Percentiles rank a stretch among this genome's conserved stretches.
Evolutionary conservation across 2,329 filamentous ascomycete species (phyloP).

Genomic region (Fusarium circinatum): DNA sequence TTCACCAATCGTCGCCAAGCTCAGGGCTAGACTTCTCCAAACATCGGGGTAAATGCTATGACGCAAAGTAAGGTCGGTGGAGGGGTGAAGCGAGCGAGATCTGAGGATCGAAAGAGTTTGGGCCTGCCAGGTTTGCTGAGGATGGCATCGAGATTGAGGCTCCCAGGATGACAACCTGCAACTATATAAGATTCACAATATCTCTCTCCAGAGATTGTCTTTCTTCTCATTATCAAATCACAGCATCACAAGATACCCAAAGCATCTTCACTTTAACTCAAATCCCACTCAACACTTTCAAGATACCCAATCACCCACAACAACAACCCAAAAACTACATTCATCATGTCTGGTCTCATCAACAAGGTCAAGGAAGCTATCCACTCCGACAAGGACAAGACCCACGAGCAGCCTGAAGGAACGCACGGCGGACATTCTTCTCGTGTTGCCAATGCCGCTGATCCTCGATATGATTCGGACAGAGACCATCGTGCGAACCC

Average conservation of each 20-base stretch:
- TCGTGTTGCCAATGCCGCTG: slow-evolving; percentile 55
- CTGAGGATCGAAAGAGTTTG: slow-evolving; percentile 7
- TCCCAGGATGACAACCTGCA: background rate
- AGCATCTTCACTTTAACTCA: slow-evolving; percentile 16
- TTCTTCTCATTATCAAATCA: slow-evolving; percentile 25
- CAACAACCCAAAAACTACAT: slow-evolving; percentile 11
- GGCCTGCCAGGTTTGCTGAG: slow-evolving; percentile 15
- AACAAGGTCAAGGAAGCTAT: slow-evolving; percentile 70
- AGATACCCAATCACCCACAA: slow-evolving; percentile 23
- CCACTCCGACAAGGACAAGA: slow-evolving; percentile 58
- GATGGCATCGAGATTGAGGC: slow-evolving; percentile 29
- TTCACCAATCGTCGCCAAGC: slow-evolving; percentile 22
- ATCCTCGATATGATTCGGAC: slow-evolving; percentile 66
- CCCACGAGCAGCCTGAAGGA: slow-evolving; percentile 33
- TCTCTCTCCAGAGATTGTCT: background rate
- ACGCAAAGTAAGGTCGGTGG: slow-evolving; percentile 40
- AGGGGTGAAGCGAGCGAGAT: background rate
- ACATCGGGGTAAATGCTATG: slow-evolving; percentile 36
- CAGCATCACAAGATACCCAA: slow-evolving; percentile 35
- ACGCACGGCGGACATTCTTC: slow-evolving; percentile 11
- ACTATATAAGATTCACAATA: slow-evolving; percentile 39
- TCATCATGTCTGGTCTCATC: slow-evolving; percentile 65
- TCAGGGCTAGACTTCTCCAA: slow-evolving; percentile 21
- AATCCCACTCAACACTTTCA: background rate
- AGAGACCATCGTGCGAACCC: slow-evolving; percentile 52